Base-by-base conservation (phyloP, 2,329 filamentous ascomycete species). In the Fusarium vanettenii region DNA sequence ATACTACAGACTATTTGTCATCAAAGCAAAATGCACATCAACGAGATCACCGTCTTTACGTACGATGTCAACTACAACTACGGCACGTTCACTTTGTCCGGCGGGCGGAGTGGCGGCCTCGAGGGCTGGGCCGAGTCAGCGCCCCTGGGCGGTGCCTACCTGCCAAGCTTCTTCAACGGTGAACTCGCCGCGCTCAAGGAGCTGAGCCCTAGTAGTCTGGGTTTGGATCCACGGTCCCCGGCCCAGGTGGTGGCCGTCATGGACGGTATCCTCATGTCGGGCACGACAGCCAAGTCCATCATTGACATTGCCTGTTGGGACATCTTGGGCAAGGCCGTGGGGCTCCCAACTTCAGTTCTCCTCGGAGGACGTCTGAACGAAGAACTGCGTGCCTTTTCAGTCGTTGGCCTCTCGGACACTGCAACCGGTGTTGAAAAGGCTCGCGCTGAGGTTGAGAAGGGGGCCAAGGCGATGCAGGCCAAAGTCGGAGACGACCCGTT, bases 401-500 rank as follows among this genome's bases (percentile, higher is more conserved):
- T 57, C 55, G 22, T 35, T 35, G 9, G 31, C 5, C 22, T 57
- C 6, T 33, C 33, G 2, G 20, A 37, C 55, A 33, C 33, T 14
- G 31, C 31, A 16, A 25, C 33, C 14, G 20, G 55, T 10, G 55
- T 57, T 59, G 55, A 75, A 16, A 31, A 41, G 27, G 64, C 56
- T 33, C 43, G 22, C 7, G 64, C 41, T 31, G 56, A 60, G 18
- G 16, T 66, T 25, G 45, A 52, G 18, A 52, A 64, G 60, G 65
- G 65, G 11, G 35, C 31, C 20, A 59, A 43, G 25, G 59, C 59
- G 16, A 64, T 67, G 60, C 65, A 67, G 39, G 39, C 64, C n/a
- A 63, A 67, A 31, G 31, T 35, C 9, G 65, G 65, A 37, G 65
- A 67, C 25, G 65, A 67, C 29, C 60, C 60, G 18, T 14, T 67